phyloP scores from a whole-genome alignment of 177 flowering plant species.

The Telopea speciosissima region DNA sequence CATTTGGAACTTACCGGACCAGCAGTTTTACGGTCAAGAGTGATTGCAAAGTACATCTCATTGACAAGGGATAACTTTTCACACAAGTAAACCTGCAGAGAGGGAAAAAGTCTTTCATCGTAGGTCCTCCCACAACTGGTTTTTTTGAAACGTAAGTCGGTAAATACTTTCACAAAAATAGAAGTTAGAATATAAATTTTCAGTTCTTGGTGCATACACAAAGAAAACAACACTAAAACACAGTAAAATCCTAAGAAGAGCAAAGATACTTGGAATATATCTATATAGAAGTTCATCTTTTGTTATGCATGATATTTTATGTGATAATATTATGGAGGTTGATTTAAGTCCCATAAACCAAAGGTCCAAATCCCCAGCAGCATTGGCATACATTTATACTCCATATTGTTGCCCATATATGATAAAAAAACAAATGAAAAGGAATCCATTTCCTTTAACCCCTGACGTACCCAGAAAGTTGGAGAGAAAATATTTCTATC shows the following conservation, averaged over 20 bases:
- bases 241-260: background rate
- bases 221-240: no score
- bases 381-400: background rate
- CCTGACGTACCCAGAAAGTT: no score
- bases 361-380: background rate
- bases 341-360: background rate
- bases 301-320: no score
- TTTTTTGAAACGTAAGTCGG: background rate
- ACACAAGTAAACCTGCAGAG: constrained; percentile 79
- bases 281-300: no score
- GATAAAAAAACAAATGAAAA: no score
- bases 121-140: background rate
- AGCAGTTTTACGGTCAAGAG: constrained; percentile 84
- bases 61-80: constrained; percentile 84
- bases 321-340: background rate
- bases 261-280: background rate
- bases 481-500: no score
- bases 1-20: constrained; percentile 75
- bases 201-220: background rate
- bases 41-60: constrained; percentile 99
- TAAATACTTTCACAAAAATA: background rate
- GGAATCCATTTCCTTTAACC: no score
- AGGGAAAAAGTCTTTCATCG: background rate
- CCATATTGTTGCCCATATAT: no score
- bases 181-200: background rate